Evolutionary conservation across 345 rosid genomes (phyloP), one percentile per base, ranked within the genome.

Genomic region (Brassica rapa): DNA sequence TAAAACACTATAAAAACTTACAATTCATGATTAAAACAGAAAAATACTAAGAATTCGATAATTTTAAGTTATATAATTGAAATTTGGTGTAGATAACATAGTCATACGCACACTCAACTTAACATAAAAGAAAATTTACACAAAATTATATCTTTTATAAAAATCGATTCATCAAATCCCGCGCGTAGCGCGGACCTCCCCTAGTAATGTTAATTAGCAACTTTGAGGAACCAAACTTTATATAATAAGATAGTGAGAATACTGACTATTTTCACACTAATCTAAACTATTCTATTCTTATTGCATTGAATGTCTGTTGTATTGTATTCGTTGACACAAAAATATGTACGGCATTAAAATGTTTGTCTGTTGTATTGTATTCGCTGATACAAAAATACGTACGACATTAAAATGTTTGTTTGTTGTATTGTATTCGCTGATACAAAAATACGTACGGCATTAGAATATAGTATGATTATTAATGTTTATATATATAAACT

Each of bases 291-390:
- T 78, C 63, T 59, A 43, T 66, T 66, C 39, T 43, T 10, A 56
- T 56, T 35, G 51, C 41, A 66, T 72, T 66, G 82, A 72, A 78
- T 78, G 77, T 78, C 27, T 78, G 77, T 78, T 78, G 3, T 53
- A 53, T 72, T 78, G 5, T 78, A 71, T 62, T 32, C 24, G 30
- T 27, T 60, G 32, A 19, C 35, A 19, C 30, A 37, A 65, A 63
- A 14, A 63, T 63, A 60, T 8, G 41, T 15, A 30, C 41, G 25
- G 3, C 43, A n/a, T 30, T 32, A n/a, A 30, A 49, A 46, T 12
- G 41, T 19, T 19, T 78, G 77, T 78, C 27, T 78, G 77, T 78
- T 78, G 3, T 53, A 53, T 72, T 78, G 5, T 78, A 71, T 62
- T 32, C 24, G 30, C 37, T 60, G 32, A 19, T 65, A 19, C 30